Evolutionary conservation across 371 early-diverging fungal species (phyloP), one percentile per base, ranked within the genome.

Genomic region (Parasitella parasitica): DNA sequence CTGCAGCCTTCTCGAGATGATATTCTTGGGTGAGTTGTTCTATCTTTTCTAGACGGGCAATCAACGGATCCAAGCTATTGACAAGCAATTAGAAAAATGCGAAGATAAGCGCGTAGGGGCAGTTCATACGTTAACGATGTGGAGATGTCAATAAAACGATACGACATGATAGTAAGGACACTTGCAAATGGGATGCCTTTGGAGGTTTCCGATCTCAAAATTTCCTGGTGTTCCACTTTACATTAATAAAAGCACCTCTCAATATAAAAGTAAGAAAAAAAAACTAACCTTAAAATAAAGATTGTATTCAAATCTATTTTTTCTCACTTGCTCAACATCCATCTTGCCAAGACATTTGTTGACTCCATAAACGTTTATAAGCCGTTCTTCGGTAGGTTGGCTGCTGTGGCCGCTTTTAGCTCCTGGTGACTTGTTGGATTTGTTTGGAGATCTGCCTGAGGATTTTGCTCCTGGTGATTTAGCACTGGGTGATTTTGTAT

Each of bases 171-270:
- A 11, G 76, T 78, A 30, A 84, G 58, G 4, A 81, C 81, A 36
- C 74, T 72, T n/a, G 76, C 77, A 65, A 86, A 86, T 2, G 86
- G 77, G 24, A 86, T 76, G 0, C 86, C 86, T 51, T 78, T 77
- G 1, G 69, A 30, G 2, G 78, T 76, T 53, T 67, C 76, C 16
- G 78, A 59, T 53, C 63, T 63, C 27, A 74, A 7, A 18, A 80
- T 72, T 72, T 80, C 81, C 77, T 78, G 32, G 6, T 3, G 11
- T 32, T 32, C 11, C 3, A 48, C 13, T 18, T 18, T 27, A 22
- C 20, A 8, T n/a, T 43, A 11, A 18, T 43, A 7, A 0, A 43
- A 20, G 22, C 22, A 11, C 11, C 12, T 4, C 8, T 3, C 28
- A n/a, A 6, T 35, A 15, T 6, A 49, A n/a, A n/a, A n/a, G n/a